Evolutionary conservation across 169 alveolate species (phyloP), one percentile per base, ranked within the genome.

Genomic region (Plasmodium yoelii): DNA sequence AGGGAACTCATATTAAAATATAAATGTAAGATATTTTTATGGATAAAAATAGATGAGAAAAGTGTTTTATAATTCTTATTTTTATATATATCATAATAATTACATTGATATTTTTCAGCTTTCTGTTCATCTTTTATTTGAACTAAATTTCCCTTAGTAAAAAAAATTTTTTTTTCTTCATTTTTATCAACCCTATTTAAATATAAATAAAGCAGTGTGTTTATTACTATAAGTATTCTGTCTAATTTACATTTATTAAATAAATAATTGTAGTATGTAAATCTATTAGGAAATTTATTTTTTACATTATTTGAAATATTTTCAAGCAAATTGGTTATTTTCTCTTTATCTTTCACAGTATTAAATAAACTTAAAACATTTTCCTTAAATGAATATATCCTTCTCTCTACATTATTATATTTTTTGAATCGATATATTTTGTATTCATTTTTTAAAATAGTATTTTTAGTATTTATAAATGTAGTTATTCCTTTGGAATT

Each of bases 1-100:
- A 82, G 61, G 12, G 90, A 82, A 26, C 90, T 82, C 90, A 82
- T 82, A 46, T 82, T 82, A 82, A 82, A 82, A 82, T 82, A 82
- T 82, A 82, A 82, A 82, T 82, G 90, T 70, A 82, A 55, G 56
- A 82, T 56, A 82, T 82, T 82, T 67, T 82, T 82, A 67, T 82
- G 90, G 42, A 82, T 82, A 28, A 82, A 82, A 60, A 82, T 46
- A 28, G 90, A 82, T 5, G 90, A 67, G 34, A 82, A 67, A 19
- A 82, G 68, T 15, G 90, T 82, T 82, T 82, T 82, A 82, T 65
- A 82, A 82, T 82, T 82, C 68, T 56, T 82, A 65, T 70, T 82
- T 65, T 67, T 82, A 51, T 82, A 82, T 28, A 82, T 34, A 67
- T 82, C 90, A 70, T 65, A 18, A 67, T 82, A 82, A 82, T 82